Evolutionary conservation across 345 rosid species (phyloP).

Genomic region (Trapa incisa): DNA sequence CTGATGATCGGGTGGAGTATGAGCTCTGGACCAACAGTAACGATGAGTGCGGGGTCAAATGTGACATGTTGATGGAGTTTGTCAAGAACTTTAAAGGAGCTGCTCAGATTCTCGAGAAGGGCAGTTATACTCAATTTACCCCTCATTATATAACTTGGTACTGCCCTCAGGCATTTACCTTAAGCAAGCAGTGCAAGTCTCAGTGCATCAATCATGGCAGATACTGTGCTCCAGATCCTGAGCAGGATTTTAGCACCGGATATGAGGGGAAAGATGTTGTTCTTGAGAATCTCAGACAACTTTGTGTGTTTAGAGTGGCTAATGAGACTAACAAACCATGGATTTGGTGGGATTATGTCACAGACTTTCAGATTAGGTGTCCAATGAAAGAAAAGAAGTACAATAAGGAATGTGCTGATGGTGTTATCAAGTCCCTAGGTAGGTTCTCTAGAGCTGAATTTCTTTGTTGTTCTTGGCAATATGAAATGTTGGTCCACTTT

Average conservation of each 20-base stretch:
- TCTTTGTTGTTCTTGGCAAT: background rate
- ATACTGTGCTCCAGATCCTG: slow-evolving; percentile 99
- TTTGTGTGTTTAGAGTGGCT: slow-evolving; percentile 74
- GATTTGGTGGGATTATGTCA: slow-evolving; percentile 96
- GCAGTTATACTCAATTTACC: slow-evolving; percentile 81
- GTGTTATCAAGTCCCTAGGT: slow-evolving; percentile 78
- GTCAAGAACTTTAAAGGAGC: slow-evolving; percentile 79
- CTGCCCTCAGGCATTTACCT: slow-evolving; percentile 81
- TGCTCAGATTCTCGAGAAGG: slow-evolving; percentile 87
- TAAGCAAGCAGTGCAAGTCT: slow-evolving; percentile 81
- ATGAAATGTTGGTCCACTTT: background rate
- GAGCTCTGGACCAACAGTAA: slow-evolving; percentile 95
- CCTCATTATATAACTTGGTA: slow-evolving; percentile 99
- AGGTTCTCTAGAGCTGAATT: background rate
- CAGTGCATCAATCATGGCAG: slow-evolving; percentile 94
- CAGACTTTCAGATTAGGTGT: slow-evolving; percentile 90
- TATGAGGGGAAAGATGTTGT: slow-evolving; percentile 94
- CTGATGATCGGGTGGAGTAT: slow-evolving; percentile 93
- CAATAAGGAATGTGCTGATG: slow-evolving; percentile 68
- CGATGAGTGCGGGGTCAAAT: slow-evolving; percentile 87
- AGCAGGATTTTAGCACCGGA: slow-evolving; percentile 84
- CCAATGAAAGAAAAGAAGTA: slow-evolving; percentile 92
- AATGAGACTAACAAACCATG: slow-evolving; percentile 75
- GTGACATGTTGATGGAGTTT: slow-evolving; percentile 83
- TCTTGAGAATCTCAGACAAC: slow-evolving; percentile 78